These are phyloP conservation scores for Diaporthe humulicola DNA, from an alignment of 2,329 filamentous ascomycete genomes.

Conservation along the genomic window DNA sequence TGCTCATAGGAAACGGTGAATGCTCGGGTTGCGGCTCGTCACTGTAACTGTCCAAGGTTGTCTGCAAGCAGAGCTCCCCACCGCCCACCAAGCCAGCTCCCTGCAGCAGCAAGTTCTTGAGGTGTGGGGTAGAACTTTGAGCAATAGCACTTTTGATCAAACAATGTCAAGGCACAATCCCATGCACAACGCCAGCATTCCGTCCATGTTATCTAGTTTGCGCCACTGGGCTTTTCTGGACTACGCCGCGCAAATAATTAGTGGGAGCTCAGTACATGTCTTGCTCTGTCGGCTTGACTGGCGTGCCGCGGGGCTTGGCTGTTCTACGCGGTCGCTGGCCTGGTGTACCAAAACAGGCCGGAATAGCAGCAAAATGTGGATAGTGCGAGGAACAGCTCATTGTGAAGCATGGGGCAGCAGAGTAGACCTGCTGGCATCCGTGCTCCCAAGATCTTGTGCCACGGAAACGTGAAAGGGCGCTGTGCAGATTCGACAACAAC, in stretches of 20 bases:
- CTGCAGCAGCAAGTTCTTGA: background rate
- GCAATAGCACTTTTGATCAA: conserved; percentile 5
- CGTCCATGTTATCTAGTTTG: background rate
- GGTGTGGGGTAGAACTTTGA: background rate
- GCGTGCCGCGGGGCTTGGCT: background rate
- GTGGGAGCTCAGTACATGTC: background rate
- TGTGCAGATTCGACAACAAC: background rate
- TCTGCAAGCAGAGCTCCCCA: conserved; percentile 30
- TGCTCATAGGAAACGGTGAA: conserved; percentile 23
- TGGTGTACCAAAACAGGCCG: no score
- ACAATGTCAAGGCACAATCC: conserved; percentile 30
- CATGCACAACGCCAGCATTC: background rate
- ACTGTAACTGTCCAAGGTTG: conserved; percentile 11
- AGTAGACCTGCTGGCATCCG: background rate
- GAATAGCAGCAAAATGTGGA: background rate
- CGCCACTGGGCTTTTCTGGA: background rate
- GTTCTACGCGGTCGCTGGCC: background rate
- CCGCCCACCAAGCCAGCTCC: conserved; percentile 15
- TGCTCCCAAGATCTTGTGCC: background rate
- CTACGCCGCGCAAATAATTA: background rate
- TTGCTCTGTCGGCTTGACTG: background rate
- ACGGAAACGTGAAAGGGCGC: background rate
- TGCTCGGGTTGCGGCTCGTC: conserved; percentile 8
- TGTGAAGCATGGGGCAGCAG: no score
- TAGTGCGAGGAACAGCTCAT: no score